Evolutionary conservation across 208 protist genomes (phyloP), one percentile per base, ranked within the genome.

Genomic region (Trypanosoma grayi): DNA sequence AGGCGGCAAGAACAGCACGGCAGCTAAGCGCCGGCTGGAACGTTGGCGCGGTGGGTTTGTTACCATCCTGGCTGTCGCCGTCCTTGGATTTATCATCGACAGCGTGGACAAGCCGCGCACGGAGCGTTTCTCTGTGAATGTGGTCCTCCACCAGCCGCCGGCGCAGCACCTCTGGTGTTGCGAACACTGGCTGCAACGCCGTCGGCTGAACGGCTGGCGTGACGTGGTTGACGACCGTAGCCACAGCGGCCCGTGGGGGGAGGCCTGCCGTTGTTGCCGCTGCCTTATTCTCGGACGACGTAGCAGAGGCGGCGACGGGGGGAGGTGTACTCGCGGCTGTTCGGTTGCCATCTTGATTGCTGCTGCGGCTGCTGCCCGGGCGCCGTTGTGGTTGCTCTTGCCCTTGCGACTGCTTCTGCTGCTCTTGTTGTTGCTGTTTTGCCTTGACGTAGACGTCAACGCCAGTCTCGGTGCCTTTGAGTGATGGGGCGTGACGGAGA

Each of bases 131-230:
- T 22, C 74, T 75, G n/a, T 65, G 56, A 13, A 92, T 22, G 69
- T 94, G 78, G 46, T 94, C 88, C 16, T 70, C 10, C 1, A 83
- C 63, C 14, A 94, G 31, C 0, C 84, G 73, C 0, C 47, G 50
- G 3, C 83, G 84, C 53, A 94, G 66, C 13, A 47, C 62, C 48
- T 74, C 56, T 2, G 88, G 84, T 4, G 87, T 73, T 14, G 34
- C 62, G 36, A 94, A 68, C 1, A 60, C 20, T 1, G 88, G 88
- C 73, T 94, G 88, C 52, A 94, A 75, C 28, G 83, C 70, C 20
- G 87, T 87, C 9, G 57, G 64, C n/a, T 37, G 18, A 50, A 71
- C n/a, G n/a, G 43, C 61, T 59, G 75, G 63, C 55, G 59, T 46
- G n/a, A 73, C 43, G 43, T 27, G 33, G 33, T 46, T 47, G 30